phyloP scores from a whole-genome alignment of 2,329 filamentous ascomycete genomes.

The Gnomoniopsis smithogilvyi region DNA sequence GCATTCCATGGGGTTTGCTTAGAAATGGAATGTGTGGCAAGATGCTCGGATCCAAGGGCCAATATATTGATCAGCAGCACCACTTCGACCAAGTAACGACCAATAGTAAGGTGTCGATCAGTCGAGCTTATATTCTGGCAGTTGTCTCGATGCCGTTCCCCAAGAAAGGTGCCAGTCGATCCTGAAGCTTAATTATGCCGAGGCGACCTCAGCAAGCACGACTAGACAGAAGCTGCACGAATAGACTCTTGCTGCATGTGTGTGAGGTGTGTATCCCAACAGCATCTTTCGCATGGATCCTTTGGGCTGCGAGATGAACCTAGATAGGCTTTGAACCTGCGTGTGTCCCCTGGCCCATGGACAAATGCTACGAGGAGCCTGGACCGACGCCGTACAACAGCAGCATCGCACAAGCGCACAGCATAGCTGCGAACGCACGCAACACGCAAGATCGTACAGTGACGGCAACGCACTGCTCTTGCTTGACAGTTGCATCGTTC shows the following conservation, averaged over 20 bases:
- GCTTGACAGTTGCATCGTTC: conserved; percentile 10
- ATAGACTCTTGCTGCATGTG: neutral
- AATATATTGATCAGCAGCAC: neutral
- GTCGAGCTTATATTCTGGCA: too few relatives aligned
- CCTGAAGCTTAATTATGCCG: neutral
- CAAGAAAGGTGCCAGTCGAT: neutral
- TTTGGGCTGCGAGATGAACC: neutral
- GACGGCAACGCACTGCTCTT: neutral
- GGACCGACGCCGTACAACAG: conserved; percentile 5
- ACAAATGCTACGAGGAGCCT: neutral
- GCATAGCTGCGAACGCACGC: neutral
- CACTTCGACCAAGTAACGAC: neutral
- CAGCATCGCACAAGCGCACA: neutral
- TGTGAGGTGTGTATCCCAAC: neutral
- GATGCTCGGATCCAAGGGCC: neutral
- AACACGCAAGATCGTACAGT: conserved; percentile 1
- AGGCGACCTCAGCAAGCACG: neutral
- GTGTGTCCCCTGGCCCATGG: neutral
- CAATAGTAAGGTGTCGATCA: too few relatives aligned
- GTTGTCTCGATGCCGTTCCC: neutral
- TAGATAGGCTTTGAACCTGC: neutral
- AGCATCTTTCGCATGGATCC: neutral
- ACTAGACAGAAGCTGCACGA: neutral
- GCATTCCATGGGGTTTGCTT: neutral
- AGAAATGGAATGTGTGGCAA: neutral